Evolutionary conservation across 2,329 filamentous ascomycete species (phyloP).

Genomic region (Diatrype stigma): DNA sequence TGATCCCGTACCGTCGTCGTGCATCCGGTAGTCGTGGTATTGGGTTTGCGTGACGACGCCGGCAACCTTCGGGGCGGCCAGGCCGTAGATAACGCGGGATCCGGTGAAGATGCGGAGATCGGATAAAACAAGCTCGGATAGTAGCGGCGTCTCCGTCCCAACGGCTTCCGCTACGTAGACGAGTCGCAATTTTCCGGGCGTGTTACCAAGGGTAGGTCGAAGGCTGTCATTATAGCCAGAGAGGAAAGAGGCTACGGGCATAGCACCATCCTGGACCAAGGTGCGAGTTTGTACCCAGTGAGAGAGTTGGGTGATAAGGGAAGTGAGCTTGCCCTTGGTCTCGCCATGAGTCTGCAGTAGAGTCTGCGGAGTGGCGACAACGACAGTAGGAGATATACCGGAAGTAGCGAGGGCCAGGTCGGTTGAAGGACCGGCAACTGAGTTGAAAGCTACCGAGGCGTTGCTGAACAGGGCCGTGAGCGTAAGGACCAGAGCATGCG

Average conservation of each 20-base stretch:
- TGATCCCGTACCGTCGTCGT: slow-evolving; percentile 35
- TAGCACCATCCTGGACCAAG: slow-evolving; percentile 65
- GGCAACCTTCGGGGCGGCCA: slow-evolving; percentile 78
- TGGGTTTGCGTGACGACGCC: slow-evolving; percentile 86
- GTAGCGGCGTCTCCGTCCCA: slow-evolving; percentile 55
- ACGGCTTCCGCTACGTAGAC: slow-evolving; percentile 74
- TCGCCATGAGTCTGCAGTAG: slow-evolving; percentile 64
- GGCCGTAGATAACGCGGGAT: slow-evolving; percentile 77
- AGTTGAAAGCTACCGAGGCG: slow-evolving; percentile 81
- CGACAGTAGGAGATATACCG: slow-evolving; percentile 73
- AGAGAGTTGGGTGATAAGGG: slow-evolving; percentile 61
- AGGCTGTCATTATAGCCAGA: slow-evolving; percentile 57
- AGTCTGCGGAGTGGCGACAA: slow-evolving; percentile 73
- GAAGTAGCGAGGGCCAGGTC: slow-evolving; percentile 70
- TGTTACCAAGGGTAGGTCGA: slow-evolving; percentile 54
- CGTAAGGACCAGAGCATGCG: slow-evolving; percentile 75
- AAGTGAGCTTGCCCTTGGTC: slow-evolving; percentile 54
- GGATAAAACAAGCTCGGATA: slow-evolving; percentile 68
- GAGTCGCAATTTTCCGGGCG: slow-evolving; percentile 72
- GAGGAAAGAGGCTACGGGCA: slow-evolving; percentile 63
- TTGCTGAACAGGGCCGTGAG: slow-evolving; percentile 82
- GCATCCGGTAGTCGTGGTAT: slow-evolving; percentile 77
- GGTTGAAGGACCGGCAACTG: slow-evolving; percentile 69
- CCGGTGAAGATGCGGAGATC: slow-evolving; percentile 79
- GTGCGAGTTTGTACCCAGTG: slow-evolving; percentile 69